A percentile compares a stretch with the other conserved stretches of the same genome.
Evolutionary conservation across 495 filamentous ascomycete genomes (phyloP).

Genomic region (Penicilliopsis zonata): DNA sequence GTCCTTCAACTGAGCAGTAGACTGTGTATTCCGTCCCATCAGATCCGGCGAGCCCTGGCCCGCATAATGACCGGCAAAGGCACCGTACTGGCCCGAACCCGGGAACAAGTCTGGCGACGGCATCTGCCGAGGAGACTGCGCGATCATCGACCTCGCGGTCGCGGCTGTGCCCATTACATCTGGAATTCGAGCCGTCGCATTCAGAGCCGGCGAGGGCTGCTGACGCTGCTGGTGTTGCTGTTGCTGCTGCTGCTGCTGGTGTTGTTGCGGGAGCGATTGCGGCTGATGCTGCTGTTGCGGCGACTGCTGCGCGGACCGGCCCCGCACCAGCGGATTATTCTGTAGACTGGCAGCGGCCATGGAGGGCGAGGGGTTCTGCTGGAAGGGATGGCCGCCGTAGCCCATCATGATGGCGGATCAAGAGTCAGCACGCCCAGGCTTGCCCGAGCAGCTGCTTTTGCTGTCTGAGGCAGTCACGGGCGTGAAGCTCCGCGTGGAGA

Average conservation of each 20-base stretch:
- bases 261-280: conserved; percentile 6
- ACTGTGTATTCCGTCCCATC: conserved; percentile 20
- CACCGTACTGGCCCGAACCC: conserved; percentile 1
- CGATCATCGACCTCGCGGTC: conserved; percentile 15
- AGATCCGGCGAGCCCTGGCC: conserved; percentile 22
- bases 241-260: conserved; percentile 12
- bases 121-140: conserved; percentile 17
- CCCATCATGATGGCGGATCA: conserved; percentile 20
- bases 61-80: conserved; percentile 13
- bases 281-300: conserved; percentile 14
- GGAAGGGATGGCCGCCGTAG: conserved; percentile 23
- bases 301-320: conserved; percentile 13
- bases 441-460: too few species aligned
- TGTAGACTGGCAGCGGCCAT: background rate
- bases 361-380: conserved; percentile 10
- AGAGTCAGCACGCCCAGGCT: too few species aligned
- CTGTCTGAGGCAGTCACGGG: too few species aligned
- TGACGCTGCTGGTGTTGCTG: conserved; percentile 2
- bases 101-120: conserved; percentile 19
- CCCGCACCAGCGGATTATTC: background rate
- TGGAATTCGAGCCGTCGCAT: too few species aligned
- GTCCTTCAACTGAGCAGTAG: conserved; percentile 16
- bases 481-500: too few species aligned
- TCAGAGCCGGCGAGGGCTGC: background rate
- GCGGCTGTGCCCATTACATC: too few species aligned